Conservation (phyloP, 2,329 filamentous ascomycete genomes). For the Alternaria sp. region DNA sequence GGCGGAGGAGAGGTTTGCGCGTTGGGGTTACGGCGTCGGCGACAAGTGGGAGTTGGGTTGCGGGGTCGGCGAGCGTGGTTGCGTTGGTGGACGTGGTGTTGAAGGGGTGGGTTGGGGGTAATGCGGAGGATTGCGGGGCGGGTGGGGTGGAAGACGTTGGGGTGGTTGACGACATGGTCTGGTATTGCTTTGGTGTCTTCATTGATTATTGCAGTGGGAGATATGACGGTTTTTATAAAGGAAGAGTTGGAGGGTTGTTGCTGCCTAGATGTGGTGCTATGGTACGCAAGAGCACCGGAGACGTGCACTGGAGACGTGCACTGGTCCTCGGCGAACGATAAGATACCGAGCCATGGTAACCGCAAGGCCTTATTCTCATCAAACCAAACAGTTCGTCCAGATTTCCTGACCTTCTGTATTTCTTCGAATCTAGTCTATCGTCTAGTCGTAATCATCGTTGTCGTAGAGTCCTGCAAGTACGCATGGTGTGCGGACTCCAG, state of each 20-base stretch:
- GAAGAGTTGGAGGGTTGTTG: neutral
- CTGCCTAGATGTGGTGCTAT: neutral
- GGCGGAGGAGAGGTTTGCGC: slow-evolving; percentile 54
- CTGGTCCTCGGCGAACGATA: neutral
- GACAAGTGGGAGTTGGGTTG: neutral
- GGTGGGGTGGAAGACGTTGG: slow-evolving; percentile 25
- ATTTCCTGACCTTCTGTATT: neutral
- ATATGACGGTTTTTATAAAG: neutral
- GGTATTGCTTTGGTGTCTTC: slow-evolving; percentile 44
- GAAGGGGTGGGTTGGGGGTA: slow-evolving; percentile 29
- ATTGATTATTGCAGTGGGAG: neutral
- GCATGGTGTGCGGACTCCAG: neutral
- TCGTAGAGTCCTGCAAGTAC: neutral
- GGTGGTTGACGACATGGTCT: slow-evolving; percentile 40
- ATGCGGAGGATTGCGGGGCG: slow-evolving; percentile 37
- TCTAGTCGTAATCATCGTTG: neutral
- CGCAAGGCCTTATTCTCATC: neutral
- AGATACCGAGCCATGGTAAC: neutral
- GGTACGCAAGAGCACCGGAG: neutral
- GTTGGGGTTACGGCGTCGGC: slow-evolving; percentile 29
- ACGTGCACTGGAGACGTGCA: neutral
- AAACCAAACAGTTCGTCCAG: neutral
- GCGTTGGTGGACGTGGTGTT: slow-evolving; percentile 1
- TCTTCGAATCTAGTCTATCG: neutral
- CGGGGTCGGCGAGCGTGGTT: neutral